Evolutionary conservation across 495 filamentous ascomycete species (phyloP).

Genomic region (Podospora tetraspora): DNA sequence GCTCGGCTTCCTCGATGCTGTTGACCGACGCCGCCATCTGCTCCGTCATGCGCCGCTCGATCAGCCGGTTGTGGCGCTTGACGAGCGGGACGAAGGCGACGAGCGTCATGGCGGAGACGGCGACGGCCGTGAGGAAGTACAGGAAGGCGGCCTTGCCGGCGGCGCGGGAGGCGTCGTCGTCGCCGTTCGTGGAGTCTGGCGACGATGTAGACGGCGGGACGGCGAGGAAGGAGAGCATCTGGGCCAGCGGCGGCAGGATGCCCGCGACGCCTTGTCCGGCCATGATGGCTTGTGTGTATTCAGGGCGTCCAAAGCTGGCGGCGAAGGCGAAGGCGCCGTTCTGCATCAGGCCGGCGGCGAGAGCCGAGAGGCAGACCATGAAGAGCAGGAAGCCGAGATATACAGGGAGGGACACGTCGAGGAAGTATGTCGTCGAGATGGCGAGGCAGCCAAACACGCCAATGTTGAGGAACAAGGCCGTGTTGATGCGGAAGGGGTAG

Average conservation of each 20-base stretch:
- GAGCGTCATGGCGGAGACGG: constrained; percentile 53
- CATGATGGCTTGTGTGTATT: constrained; percentile 97
- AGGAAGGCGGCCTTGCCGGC: constrained; percentile 68
- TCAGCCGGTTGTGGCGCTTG: constrained; percentile 37
- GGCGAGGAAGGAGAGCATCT: constrained; percentile 74
- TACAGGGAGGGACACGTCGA: constrained; percentile 48
- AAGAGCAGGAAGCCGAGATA: constrained; percentile 81
- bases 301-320: constrained; percentile 70
- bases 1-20: constrained; percentile 44
- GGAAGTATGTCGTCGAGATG: constrained; percentile 66
- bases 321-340: constrained; percentile 94
- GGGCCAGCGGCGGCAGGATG: constrained; percentile 81
- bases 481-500: constrained; percentile 76
- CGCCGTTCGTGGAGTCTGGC: constrained; percentile 13
- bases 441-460: constrained; percentile 68
- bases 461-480: constrained; percentile 68
- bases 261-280: constrained; percentile 88
- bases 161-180: constrained; percentile 6
- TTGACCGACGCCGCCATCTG: constrained; percentile 35
- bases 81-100: constrained; percentile 49
- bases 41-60: constrained; percentile 36
- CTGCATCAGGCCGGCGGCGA: constrained; percentile 80
- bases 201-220: constrained; percentile 40
- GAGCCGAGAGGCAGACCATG: constrained; percentile 73
- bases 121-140: constrained; percentile 87